These are phyloP conservation scores for Aureococcus anophagefferens DNA, from an alignment of 108 stramenopile genomes.

Conservation along the genomic window DNA sequence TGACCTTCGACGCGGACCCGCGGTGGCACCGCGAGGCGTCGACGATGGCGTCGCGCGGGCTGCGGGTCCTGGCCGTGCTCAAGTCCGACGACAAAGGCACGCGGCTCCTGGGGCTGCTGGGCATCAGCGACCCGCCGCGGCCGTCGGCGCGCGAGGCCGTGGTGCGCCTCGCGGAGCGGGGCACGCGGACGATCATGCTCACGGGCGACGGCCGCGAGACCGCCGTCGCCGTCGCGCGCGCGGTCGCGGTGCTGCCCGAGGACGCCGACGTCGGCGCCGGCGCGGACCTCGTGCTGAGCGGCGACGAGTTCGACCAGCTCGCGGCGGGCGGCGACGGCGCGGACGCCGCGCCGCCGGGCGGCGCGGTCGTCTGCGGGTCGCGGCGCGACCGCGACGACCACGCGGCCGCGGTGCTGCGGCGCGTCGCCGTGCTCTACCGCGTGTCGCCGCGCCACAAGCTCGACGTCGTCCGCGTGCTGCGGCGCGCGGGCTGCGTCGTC, in stretches of 20 bases:
- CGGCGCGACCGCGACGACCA: constrained; percentile 19
- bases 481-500: constrained; percentile 77
- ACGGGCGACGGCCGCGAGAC: constrained; percentile 93
- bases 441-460: constrained; percentile 89
- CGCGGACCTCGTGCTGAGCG: too few relatives aligned
- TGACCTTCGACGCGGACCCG: constrained; percentile 17
- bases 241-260: constrained; percentile 73
- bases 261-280: too few relatives aligned
- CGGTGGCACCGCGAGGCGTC: constrained; percentile 8
- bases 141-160: constrained; percentile 69
- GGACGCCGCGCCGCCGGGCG: background rate
- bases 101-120: constrained; percentile 78
- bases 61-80: constrained; percentile 82
- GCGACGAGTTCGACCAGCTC: background rate
- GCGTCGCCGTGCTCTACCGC: constrained; percentile 83
- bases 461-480: constrained; percentile 80
- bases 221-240: constrained; percentile 75
- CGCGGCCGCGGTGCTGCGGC: constrained; percentile 66
- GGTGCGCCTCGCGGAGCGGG: constrained; percentile 56
- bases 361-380: background rate
- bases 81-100: constrained; percentile 45
- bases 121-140: constrained; percentile 84
- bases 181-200: constrained; percentile 86
- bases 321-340: background rate
- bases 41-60: constrained; percentile 64